These are phyloP conservation scores for Arthrobotrys pseudoclavata DNA, from an alignment of 2,329 filamentous ascomycete species.

Conservation along the genomic window DNA sequence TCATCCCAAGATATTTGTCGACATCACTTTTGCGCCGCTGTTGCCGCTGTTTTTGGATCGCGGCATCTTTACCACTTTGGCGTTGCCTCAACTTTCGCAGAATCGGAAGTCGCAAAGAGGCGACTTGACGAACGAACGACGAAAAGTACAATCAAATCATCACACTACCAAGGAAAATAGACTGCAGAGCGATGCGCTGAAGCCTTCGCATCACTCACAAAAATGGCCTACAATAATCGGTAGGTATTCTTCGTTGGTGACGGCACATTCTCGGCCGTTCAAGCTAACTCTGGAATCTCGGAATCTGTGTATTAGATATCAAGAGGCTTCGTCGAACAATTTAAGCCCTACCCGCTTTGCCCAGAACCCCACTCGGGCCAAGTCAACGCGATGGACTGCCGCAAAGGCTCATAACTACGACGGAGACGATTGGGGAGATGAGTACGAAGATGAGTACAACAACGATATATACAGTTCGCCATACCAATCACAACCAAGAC, in stretches of 20 bases:
- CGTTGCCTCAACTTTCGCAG: slow-evolving; percentile 4
- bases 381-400: slow-evolving; percentile 53
- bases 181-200: slow-evolving; percentile 18
- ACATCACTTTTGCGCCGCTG: slow-evolving; percentile 2
- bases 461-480: slow-evolving; percentile 41
- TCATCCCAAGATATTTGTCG: not conserved
- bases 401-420: slow-evolving; percentile 55
- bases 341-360: slow-evolving; percentile 48
- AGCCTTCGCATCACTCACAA: not conserved
- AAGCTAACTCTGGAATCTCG: not conserved
- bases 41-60: not conserved
- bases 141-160: not conserved
- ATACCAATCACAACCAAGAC: slow-evolving; percentile 34
- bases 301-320: slow-evolving; percentile 30
- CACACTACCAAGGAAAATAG: not conserved
- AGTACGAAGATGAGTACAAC: slow-evolving; percentile 44
- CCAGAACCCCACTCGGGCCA: slow-evolving; percentile 46
- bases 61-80: slow-evolving; percentile 1
- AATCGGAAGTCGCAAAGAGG: slow-evolving; percentile 15
- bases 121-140: not conserved
- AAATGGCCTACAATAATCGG: slow-evolving; percentile 58
- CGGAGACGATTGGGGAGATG: slow-evolving; percentile 55
- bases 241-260: not conserved
- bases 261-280: not conserved
- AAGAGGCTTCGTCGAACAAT: slow-evolving; percentile 47